phyloP scores from a whole-genome alignment of 768 basidiomycete species.

The Termitomyces heimii region DNA sequence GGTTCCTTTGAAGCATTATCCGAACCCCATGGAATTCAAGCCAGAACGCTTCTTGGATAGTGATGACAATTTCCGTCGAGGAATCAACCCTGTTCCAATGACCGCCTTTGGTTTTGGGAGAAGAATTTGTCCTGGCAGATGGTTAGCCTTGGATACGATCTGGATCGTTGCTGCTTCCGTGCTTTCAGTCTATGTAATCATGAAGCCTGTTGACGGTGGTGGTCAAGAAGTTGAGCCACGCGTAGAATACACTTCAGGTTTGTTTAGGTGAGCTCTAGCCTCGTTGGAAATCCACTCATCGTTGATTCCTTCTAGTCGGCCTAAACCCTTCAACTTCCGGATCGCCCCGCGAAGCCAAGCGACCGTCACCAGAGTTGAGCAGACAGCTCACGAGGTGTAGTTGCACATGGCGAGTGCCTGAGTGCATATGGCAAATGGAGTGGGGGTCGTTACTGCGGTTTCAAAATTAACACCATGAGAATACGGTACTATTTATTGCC shows the following conservation, averaged over 20 bases:
- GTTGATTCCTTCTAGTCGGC: conserved; percentile 1
- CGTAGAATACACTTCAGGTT: conserved; percentile 7
- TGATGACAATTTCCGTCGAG: neutral
- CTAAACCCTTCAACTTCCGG: conserved; percentile 6
- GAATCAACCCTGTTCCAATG: conserved; percentile 1
- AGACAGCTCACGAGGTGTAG: neutral
- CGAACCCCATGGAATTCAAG: conserved; percentile 5
- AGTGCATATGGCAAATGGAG: too few species aligned
- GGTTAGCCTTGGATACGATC: conserved; percentile 6
- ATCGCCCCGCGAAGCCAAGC: conserved; percentile 5
- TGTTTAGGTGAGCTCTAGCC: conserved; percentile 2
- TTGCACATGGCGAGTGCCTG: neutral
- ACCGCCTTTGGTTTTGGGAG: conserved; percentile 10
- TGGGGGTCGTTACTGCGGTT: too few species aligned
- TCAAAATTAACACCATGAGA: too few species aligned
- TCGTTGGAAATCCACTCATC: neutral
- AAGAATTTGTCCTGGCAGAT: conserved; percentile 4
- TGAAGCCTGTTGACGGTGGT: neutral
- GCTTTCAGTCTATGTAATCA: neutral
- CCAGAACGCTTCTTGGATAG: conserved; percentile 7
- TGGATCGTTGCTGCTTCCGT: conserved; percentile 9
- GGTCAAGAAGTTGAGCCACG: conserved; percentile 4
- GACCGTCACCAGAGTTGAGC: neutral
- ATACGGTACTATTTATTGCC: too few species aligned
- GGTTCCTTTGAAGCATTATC: conserved; percentile 2